These are phyloP conservation scores for Spathaspora boniae DNA, from an alignment of 805 yeast species.

Conservation along the genomic window DNA sequence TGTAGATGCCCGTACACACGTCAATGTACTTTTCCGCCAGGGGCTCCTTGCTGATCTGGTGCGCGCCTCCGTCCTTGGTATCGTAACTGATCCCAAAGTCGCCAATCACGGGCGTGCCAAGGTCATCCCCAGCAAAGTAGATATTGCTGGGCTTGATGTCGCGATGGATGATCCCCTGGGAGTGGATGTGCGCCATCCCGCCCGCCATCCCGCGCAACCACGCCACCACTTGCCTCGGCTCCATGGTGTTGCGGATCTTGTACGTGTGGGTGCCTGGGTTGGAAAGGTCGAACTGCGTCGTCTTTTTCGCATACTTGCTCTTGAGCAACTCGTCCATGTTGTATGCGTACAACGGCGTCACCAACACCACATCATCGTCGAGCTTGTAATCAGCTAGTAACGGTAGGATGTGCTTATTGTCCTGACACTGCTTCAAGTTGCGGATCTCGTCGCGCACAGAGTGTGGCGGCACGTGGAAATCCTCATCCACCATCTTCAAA, in stretches of 20 bases:
- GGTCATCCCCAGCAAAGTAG: slow-evolving; percentile 17
- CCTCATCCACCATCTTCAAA: slow-evolving; percentile 37
- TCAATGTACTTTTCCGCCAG: slow-evolving; percentile 50
- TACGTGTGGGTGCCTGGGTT: slow-evolving; percentile 10
- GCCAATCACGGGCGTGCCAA: slow-evolving; percentile 37
- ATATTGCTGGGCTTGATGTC: slow-evolving; percentile 40
- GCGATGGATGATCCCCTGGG: slow-evolving; percentile 35
- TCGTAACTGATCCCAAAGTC: slow-evolving; percentile 62
- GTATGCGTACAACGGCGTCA: slow-evolving; percentile 27
- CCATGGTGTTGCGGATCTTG: slow-evolving; percentile 14
- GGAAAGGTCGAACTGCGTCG: slow-evolving; percentile 23
- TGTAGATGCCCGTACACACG: slow-evolving; percentile 63
- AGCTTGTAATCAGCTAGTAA: slow-evolving; percentile 18
- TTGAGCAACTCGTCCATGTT: slow-evolving; percentile 24
- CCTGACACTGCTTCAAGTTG: slow-evolving; percentile 17
- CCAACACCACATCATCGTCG: slow-evolving; percentile 32
- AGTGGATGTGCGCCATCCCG: slow-evolving; percentile 28
- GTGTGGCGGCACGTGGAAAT: slow-evolving; percentile 35
- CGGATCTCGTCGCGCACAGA: slow-evolving; percentile 28
- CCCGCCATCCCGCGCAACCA: slow-evolving; percentile 13
- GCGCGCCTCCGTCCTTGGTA: neutral
- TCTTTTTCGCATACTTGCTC: slow-evolving; percentile 14
- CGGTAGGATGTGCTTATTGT: slow-evolving; percentile 12
- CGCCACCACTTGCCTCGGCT: neutral
- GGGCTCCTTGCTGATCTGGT: slow-evolving; percentile 7